Percentiles rank a stretch among this genome's conserved stretches.
phyloP scores from a whole-genome alignment of 1,284 basidiomycete genomes.

The Amylostereum areolatum region DNA sequence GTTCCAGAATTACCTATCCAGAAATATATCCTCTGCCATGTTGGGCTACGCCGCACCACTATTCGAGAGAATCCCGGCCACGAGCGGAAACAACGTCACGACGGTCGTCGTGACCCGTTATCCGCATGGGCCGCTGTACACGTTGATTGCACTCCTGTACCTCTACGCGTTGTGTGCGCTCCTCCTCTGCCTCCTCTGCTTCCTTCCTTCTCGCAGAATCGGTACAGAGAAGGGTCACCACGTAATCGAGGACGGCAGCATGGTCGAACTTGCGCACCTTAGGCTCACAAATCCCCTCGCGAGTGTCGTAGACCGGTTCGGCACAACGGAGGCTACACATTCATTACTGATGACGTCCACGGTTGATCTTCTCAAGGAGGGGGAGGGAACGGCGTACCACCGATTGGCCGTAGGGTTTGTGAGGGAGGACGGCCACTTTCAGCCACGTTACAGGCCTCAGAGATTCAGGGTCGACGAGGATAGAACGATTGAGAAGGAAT shows the following conservation, averaged over 20 bases:
- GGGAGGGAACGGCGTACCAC: background rate
- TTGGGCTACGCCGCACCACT: background rate
- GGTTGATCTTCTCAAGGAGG: too few relatives aligned
- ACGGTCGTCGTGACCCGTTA: background rate
- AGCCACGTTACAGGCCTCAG: too few relatives aligned
- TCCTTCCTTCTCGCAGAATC: background rate
- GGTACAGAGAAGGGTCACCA: background rate
- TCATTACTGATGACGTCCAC: background rate
- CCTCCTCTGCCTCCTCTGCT: too few relatives aligned
- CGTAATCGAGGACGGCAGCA: background rate
- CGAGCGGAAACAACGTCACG: background rate
- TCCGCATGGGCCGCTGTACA: background rate
- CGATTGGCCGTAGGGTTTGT: background rate
- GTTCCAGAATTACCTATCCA: background rate
- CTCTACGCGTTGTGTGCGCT: background rate
- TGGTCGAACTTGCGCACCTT: background rate
- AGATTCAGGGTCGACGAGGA: background rate
- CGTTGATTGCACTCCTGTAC: background rate
- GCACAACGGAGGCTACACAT: background rate
- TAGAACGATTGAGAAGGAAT: background rate
- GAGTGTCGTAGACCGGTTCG: background rate
- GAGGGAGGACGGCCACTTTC: too few relatives aligned
- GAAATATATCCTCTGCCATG: background rate
- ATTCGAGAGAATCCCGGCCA: background rate
- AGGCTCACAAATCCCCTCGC: background rate